These are phyloP conservation scores for Phytopythium aichiense DNA, from an alignment of 352 stramenopile species.

Conservation along the genomic window DNA sequence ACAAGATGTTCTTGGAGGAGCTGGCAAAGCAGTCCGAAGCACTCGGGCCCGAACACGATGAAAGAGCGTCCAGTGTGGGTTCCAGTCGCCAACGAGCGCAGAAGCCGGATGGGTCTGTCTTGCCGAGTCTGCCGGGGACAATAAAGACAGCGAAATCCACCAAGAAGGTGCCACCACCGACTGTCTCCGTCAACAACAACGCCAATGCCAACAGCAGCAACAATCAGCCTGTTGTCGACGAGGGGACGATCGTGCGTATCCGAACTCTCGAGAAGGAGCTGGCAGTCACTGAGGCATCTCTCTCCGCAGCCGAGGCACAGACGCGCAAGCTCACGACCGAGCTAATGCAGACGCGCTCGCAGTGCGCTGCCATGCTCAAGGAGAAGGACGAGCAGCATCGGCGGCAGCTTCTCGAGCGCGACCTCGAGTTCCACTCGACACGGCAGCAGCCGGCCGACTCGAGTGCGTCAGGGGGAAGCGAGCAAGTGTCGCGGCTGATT, in stretches of 20 bases:
- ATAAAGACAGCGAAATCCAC: background rate
- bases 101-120: background rate
- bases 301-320: slow-evolving; percentile 21
- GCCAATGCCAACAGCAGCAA: background rate
- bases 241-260: background rate
- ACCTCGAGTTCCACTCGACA: slow-evolving; percentile 32
- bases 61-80: background rate
- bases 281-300: slow-evolving; percentile 18
- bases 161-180: background rate
- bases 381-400: slow-evolving; percentile 58
- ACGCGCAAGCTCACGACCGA: slow-evolving; percentile 42
- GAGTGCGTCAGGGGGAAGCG: slow-evolving; percentile 1
- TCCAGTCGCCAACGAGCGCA: background rate
- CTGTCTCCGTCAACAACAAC: too few relatives aligned
- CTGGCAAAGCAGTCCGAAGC: slow-evolving; percentile 45
- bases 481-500: slow-evolving; percentile 53
- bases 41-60: background rate
- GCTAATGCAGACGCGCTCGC: slow-evolving; percentile 29
- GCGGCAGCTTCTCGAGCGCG: slow-evolving; percentile 47
- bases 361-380: slow-evolving; percentile 32
- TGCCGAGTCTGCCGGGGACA: slow-evolving; percentile 1
- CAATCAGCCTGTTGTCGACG: slow-evolving; percentile 4
- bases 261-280: slow-evolving; percentile 27
- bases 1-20: slow-evolving; percentile 64
- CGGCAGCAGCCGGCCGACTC: slow-evolving; percentile 2